These are phyloP conservation scores for Apiospora rasikravindrae DNA, from an alignment of 2,329 filamentous ascomycete species.

Conservation along the genomic window DNA sequence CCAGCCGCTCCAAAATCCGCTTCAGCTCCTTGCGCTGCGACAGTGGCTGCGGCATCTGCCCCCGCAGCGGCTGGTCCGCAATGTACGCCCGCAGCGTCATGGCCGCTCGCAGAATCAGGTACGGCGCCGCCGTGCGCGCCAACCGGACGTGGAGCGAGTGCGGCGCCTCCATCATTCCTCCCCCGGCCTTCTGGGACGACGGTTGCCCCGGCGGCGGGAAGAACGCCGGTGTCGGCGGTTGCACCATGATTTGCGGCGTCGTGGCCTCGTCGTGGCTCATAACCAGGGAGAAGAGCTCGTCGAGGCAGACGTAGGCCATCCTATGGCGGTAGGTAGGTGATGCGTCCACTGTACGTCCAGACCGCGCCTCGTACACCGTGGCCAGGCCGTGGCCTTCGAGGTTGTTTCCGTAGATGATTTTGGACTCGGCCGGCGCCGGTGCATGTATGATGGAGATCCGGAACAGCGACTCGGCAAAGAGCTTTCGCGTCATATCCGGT, in stretches of 20 bases:
- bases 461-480: conserved; percentile 80
- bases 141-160: conserved; percentile 60
- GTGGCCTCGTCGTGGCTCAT: conserved; percentile 50
- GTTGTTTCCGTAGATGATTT: conserved; percentile 55
- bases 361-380: conserved; percentile 59
- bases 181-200: conserved; percentile 28
- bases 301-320: conserved; percentile 81
- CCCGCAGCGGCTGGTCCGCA: conserved; percentile 88
- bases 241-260: conserved; percentile 45
- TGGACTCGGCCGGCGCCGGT: conserved; percentile 59
- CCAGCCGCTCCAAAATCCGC: conserved; percentile 70
- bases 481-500: conserved; percentile 67
- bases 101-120: conserved; percentile 80
- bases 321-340: conserved; percentile 66
- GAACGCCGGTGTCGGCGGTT: conserved; percentile 51
- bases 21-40: conserved; percentile 80
- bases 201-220: conserved; percentile 36
- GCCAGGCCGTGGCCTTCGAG: conserved; percentile 50
- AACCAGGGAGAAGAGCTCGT: conserved; percentile 77
- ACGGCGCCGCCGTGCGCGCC: conserved; percentile 77
- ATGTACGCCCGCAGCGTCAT: conserved; percentile 84
- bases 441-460: conserved; percentile 80
- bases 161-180: conserved; percentile 30
- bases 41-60: conserved; percentile 85
- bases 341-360: conserved; percentile 75